These are phyloP conservation scores for Breynia disticha DNA, from an alignment of 441 rosid species.

Conservation along the genomic window DNA sequence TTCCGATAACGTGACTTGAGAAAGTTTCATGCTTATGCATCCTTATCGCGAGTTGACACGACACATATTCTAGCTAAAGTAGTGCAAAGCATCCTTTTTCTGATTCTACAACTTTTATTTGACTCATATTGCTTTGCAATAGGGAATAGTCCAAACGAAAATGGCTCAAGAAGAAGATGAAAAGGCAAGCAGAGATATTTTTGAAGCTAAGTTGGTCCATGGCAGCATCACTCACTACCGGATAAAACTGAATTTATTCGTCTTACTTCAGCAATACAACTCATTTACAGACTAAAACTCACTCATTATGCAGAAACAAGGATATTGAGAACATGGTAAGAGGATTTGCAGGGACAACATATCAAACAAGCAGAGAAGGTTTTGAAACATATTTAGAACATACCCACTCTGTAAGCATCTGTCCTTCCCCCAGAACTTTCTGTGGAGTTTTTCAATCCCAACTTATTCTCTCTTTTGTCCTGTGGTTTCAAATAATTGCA, in stretches of 20 bases:
- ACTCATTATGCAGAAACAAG: slow-evolving; percentile 54
- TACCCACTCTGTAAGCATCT: slow-evolving; percentile 57
- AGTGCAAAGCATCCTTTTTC: too few relatives aligned
- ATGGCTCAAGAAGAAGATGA: slow-evolving; percentile 68
- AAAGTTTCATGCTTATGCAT: too few relatives aligned
- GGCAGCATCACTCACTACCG: not conserved
- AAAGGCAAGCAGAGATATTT: slow-evolving; percentile 78
- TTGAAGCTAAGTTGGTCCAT: slow-evolving; percentile 59
- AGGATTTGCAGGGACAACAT: slow-evolving; percentile 94
- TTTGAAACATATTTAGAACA: slow-evolving; percentile 53
- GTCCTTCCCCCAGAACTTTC: not conserved
- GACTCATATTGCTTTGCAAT: slow-evolving; percentile 14
- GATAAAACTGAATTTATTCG: not conserved
- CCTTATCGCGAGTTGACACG: too few relatives aligned
- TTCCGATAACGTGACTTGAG: slow-evolving; percentile 56
- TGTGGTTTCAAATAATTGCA: not conserved
- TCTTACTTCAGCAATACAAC: not conserved
- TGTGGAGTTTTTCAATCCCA: not conserved
- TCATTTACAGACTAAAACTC: slow-evolving; percentile 15
- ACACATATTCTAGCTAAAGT: too few relatives aligned
- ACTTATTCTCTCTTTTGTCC: not conserved
- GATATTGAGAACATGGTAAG: slow-evolving; percentile 68
- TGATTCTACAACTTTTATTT: too few relatives aligned
- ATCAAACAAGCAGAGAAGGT: slow-evolving; percentile 75
- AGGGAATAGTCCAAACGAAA: slow-evolving; percentile 53